Evolutionary conservation across 2,329 filamentous ascomycete species (phyloP).

Genomic region (Penicillium sp.): DNA sequence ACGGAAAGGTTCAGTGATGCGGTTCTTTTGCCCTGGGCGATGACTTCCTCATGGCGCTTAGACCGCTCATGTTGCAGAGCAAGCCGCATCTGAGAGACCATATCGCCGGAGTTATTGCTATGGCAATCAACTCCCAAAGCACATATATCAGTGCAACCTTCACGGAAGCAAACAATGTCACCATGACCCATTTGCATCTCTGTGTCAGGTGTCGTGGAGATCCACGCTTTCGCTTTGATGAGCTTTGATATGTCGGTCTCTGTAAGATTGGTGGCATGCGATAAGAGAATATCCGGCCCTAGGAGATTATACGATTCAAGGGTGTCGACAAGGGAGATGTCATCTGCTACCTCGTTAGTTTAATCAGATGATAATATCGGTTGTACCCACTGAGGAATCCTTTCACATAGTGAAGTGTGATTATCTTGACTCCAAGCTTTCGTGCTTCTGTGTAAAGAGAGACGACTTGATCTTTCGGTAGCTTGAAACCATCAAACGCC

Average conservation of each 20-base stretch:
- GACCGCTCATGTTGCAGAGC: conserved; percentile 26
- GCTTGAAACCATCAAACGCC: conserved; percentile 27
- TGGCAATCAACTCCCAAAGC: conserved; percentile 36
- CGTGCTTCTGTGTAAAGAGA: conserved; percentile 19
- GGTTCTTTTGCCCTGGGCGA: conserved; percentile 6
- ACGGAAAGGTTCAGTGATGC: conserved; percentile 18
- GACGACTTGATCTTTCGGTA: conserved; percentile 26
- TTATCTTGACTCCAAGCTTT: conserved; percentile 19
- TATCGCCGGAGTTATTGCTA: conserved; percentile 28
- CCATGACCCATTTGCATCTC: conserved; percentile 35
- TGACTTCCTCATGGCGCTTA: conserved; percentile 9
- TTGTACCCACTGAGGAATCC: no score
- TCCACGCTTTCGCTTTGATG: conserved; percentile 12
- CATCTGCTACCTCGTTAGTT: no score
- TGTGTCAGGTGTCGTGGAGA: conserved; percentile 31
- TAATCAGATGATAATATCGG: no score
- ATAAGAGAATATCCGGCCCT: conserved; percentile 21
- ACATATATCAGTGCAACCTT: conserved; percentile 15
- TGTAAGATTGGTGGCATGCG: conserved; percentile 22
- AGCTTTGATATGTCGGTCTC: conserved; percentile 21
- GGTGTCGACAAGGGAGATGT: no score
- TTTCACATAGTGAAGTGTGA: conserved; percentile 28
- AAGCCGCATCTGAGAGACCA: conserved; percentile 28
- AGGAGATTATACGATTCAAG: conserved; percentile 9
- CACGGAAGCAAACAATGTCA: conserved; percentile 24